Conservation (phyloP, 805 yeast species). For the Jamesozyma piceae region DNA sequence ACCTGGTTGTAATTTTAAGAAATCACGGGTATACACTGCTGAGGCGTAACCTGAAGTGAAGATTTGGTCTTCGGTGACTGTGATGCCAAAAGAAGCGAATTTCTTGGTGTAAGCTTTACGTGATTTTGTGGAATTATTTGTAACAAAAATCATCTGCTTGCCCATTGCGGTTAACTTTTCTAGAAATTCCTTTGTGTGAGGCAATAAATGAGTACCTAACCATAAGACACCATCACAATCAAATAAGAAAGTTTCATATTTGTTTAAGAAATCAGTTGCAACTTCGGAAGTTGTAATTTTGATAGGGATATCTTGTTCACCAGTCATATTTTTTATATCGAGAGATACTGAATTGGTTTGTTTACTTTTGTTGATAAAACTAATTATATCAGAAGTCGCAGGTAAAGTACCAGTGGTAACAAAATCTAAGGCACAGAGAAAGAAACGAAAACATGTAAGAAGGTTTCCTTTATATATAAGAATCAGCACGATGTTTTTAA, state of each 20-base stretch:
- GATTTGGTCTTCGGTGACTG: constrained; percentile 51
- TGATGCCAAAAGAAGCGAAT: constrained; percentile 48
- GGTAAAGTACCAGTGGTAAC: too few relatives aligned
- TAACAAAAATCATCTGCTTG: constrained; percentile 78
- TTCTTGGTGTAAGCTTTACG: constrained; percentile 67
- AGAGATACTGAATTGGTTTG: not conserved
- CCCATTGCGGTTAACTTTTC: constrained; percentile 41
- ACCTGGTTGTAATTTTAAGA: constrained; percentile 61
- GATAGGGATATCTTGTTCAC: constrained; percentile 25
- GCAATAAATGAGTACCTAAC: constrained; percentile 78
- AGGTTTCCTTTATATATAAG: too few relatives aligned
- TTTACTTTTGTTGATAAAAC: too few relatives aligned
- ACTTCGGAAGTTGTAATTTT: constrained; percentile 42
- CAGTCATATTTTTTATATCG: constrained; percentile 5
- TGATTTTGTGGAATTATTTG: constrained; percentile 92
- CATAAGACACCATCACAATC: constrained; percentile 98
- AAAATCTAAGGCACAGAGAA: too few relatives aligned
- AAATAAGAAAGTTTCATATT: constrained; percentile 78
- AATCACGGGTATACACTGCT: constrained; percentile 74
- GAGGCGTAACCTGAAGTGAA: constrained; percentile 90
- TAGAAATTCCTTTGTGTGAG: constrained; percentile 69
- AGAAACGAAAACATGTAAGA: too few relatives aligned
- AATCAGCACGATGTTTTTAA: too few relatives aligned
- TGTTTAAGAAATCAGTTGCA: constrained; percentile 46
- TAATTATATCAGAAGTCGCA: too few relatives aligned